Percentiles rank a stretch among this genome's conserved stretches.
Evolutionary conservation across 2,329 filamentous ascomycete genomes (phyloP).

Genomic region (Chaetothyriales sp.): DNA sequence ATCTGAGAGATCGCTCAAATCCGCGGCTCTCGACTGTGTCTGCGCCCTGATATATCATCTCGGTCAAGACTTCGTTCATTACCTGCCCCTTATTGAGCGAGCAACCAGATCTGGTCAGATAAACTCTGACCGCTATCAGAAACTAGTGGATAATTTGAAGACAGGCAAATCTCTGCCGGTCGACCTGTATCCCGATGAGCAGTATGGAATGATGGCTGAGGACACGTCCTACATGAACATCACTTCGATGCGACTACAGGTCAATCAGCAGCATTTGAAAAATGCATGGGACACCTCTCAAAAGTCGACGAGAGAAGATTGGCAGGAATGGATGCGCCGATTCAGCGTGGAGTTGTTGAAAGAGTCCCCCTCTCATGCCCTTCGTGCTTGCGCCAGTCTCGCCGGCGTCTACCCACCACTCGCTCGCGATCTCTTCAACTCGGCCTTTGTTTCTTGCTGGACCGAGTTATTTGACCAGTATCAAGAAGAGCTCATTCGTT

Average conservation of each 20-base stretch:
- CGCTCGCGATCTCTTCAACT: slow-evolving; percentile 91
- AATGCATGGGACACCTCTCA: slow-evolving; percentile 93
- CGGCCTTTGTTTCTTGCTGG: slow-evolving; percentile 97
- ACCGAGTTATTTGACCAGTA: slow-evolving; percentile 94
- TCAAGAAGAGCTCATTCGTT: slow-evolving; percentile 88
- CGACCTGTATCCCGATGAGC: slow-evolving; percentile 74
- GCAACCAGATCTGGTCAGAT: slow-evolving; percentile 64
- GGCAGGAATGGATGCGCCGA: slow-evolving; percentile 95
- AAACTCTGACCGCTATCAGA: slow-evolving; percentile 78
- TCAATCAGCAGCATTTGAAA: slow-evolving; percentile 95
- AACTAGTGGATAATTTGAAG: slow-evolving; percentile 80
- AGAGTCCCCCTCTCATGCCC: slow-evolving; percentile 88
- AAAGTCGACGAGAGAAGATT: slow-evolving; percentile 95
- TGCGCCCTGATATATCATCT: slow-evolving; percentile 93
- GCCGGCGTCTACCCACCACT: slow-evolving; percentile 84
- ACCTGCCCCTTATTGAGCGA: slow-evolving; percentile 86
- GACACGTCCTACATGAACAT: slow-evolving; percentile 34
- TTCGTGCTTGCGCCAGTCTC: slow-evolving; percentile 81
- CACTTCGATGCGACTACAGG: slow-evolving; percentile 71
- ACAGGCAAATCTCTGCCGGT: slow-evolving; percentile 92
- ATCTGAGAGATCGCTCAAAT: slow-evolving; percentile 56
- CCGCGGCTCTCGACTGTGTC: slow-evolving; percentile 79
- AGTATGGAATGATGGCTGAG: slow-evolving; percentile 61
- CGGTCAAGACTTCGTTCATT: slow-evolving; percentile 87
- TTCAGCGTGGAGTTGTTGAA: slow-evolving; percentile 91